Conservation (phyloP, 768 basidiomycete species). For the Naematelia aurantialba region DNA sequence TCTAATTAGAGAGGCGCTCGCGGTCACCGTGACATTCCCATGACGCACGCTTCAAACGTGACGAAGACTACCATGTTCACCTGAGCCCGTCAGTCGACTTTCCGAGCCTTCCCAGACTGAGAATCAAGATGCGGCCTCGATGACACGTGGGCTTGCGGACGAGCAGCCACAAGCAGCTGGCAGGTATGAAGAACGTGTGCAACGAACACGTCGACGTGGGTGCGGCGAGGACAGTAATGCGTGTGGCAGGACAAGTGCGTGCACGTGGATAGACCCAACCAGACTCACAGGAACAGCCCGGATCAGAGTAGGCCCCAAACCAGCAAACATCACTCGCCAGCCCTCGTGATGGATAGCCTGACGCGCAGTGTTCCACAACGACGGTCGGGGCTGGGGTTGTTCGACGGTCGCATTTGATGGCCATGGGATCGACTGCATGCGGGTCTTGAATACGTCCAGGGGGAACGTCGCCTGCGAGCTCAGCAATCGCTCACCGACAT, state of each 20-base stretch:
- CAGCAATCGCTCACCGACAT: not conserved
- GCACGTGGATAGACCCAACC: not conserved
- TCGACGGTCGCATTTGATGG: conserved; percentile 2
- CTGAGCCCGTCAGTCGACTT: conserved; percentile 15
- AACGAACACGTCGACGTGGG: no score
- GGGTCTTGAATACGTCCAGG: conserved; percentile 83
- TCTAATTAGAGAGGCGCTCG: no score
- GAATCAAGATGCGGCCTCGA: not conserved
- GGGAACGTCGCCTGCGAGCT: conserved; percentile 64
- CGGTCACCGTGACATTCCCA: conserved; percentile 23
- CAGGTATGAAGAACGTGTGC: not conserved
- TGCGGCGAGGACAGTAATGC: no score
- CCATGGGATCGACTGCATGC: conserved; percentile 61
- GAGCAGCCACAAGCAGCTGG: not conserved
- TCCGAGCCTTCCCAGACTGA: not conserved
- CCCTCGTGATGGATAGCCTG: conserved; percentile 59
- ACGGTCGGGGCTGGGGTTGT: conserved; percentile 3
- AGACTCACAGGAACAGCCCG: conserved; percentile 51
- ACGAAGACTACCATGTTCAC: conserved; percentile 49
- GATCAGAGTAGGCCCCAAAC: conserved; percentile 74
- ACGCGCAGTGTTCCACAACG: conserved; percentile 22
- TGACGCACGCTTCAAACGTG: conserved; percentile 48
- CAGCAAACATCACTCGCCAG: conserved; percentile 66
- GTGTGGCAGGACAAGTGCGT: not conserved
- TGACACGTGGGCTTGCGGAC: no score